Conservation (phyloP, 2,329 filamentous ascomycete genomes). For the Ophiocordyceps camponoti-rufipedis region DNA sequence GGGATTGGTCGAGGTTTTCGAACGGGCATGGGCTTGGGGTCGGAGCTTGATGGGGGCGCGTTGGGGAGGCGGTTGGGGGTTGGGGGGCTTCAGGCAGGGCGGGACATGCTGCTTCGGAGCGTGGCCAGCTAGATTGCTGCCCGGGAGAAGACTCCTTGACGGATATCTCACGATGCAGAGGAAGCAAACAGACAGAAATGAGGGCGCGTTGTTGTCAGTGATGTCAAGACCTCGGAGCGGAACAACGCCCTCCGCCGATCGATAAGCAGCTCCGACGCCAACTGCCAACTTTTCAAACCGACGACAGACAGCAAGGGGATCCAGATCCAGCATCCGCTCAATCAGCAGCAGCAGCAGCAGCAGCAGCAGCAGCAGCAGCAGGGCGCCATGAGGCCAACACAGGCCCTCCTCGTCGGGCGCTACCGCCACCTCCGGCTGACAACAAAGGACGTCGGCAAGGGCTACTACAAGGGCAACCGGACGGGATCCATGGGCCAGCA, state of each 20-base stretch:
- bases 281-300: background rate
- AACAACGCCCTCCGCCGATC: constrained; percentile 10
- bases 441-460: constrained; percentile 82
- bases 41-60: background rate
- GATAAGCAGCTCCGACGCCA: constrained; percentile 1
- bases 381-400: constrained; percentile 46
- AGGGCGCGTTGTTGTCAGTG: background rate
- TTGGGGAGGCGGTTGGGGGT: background rate
- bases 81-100: background rate
- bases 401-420: constrained; percentile 43
- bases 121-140: background rate
- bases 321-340: background rate
- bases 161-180: no score
- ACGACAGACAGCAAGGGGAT: background rate
- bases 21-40: background rate
- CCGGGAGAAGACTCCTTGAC: background rate
- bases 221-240: constrained; percentile 7
- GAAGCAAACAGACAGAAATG: no score
- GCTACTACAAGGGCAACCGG: constrained; percentile 93
- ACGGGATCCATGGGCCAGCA: constrained; percentile 75
- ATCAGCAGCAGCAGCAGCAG: background rate
- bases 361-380: background rate
- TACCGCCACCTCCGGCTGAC: constrained; percentile 66
- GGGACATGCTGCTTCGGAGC: background rate
- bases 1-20: background rate